These are phyloP conservation scores for Yarrowia galli DNA, from an alignment of 1,139 yeast species.

Conservation along the genomic window DNA sequence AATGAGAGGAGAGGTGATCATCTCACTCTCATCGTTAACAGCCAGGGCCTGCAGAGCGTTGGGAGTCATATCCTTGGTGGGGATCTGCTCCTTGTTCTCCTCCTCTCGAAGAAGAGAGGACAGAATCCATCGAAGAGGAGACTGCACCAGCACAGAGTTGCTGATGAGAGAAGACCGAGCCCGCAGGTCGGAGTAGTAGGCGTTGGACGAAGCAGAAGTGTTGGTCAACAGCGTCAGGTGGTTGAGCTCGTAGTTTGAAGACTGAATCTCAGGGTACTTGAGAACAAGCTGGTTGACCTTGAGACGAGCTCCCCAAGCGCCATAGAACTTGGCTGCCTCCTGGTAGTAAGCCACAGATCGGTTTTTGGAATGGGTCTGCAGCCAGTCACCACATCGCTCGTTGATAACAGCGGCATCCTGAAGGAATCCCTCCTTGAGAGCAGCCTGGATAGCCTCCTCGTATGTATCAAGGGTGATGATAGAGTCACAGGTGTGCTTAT, in stretches of 20 bases:
- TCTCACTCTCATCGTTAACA: slow-evolving; percentile 18
- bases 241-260: slow-evolving; percentile 35
- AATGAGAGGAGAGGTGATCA: slow-evolving; percentile 25
- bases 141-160: slow-evolving; percentile 43
- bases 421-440: slow-evolving; percentile 50
- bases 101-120: slow-evolving; percentile 47
- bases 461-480: slow-evolving; percentile 57
- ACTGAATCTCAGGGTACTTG: slow-evolving; percentile 45
- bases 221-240: slow-evolving; percentile 25
- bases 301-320: slow-evolving; percentile 50
- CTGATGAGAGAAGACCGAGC: slow-evolving; percentile 42
- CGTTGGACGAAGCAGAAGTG: slow-evolving; percentile 39
- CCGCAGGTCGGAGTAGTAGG: slow-evolving; percentile 41
- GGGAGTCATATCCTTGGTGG: slow-evolving; percentile 24
- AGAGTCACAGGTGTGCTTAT: slow-evolving; percentile 47
- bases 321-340: slow-evolving; percentile 48
- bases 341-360: slow-evolving; percentile 46
- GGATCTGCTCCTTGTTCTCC: slow-evolving; percentile 38
- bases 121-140: slow-evolving; percentile 48
- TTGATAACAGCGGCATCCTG: slow-evolving; percentile 57
- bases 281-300: slow-evolving; percentile 46
- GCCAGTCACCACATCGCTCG: slow-evolving; percentile 59
- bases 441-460: slow-evolving; percentile 57
- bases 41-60: slow-evolving; percentile 16
- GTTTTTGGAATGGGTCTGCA: slow-evolving; percentile 50